Base-by-base conservation (phyloP, 345 rosid species). In the Salix dunnii region DNA sequence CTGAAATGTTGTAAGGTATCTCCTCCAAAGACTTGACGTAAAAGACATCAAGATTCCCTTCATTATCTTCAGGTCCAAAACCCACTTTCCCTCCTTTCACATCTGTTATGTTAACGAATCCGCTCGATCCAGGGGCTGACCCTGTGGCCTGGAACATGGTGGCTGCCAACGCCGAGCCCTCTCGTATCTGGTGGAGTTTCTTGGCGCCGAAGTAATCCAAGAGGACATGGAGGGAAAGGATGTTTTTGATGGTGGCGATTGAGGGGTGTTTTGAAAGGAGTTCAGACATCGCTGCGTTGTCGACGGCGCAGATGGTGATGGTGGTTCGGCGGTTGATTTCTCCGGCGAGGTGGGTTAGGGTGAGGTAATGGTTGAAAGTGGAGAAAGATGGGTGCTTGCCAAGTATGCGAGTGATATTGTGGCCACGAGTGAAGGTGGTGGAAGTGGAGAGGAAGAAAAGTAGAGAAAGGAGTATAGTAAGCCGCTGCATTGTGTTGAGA, bases 81-180 rank as follows among this genome's bases (percentile, higher is more conserved):
- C 89, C 97, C 28, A 96, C 99, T 74, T 91, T 96, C 66, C 99
- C 98, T 31, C 95, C 97, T 48, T 82, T 89, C 31, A 90, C 74
- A 80, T 89, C 94, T 20, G 99, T 93, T 14, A 96, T 91, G 78
- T 96, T 96, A 20, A 96, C 97, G 85, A 94, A 91, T 2, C 99
- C 99, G 30, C 97, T 28, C 10, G 91, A 85, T 0, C 97, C 98
- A 0, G 93, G 87, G 60, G 98, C 98, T 9, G 91, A 46, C 25
- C 99, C 99, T 70, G 98, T 88, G 62, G 98, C 88, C 85, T 96
- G 99, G 78, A 89, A 94, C 79, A 96, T 81, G 27, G 99, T 96
- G 77, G 99, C 95, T 69, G 94, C 95, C 42, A 96, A 85, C 36
- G 99, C 95, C 25, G 91, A 83, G 74, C 98, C 97, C 80, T 84